A percentile compares a stretch with the other conserved stretches of the same genome.
phyloP scores from a whole-genome alignment of 2,329 filamentous ascomycete genomes.

The Zasmidium cellare region DNA sequence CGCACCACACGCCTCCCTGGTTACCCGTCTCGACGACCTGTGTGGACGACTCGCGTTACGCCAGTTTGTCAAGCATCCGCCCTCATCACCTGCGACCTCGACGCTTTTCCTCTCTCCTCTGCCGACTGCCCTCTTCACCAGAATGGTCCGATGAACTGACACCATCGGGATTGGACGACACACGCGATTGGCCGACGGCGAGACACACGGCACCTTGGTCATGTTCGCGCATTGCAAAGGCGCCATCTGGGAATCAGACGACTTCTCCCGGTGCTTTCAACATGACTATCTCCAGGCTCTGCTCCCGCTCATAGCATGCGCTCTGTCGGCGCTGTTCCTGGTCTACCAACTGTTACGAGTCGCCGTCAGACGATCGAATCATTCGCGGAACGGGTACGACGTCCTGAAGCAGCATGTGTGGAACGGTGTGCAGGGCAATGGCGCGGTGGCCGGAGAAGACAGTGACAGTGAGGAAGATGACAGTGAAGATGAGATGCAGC shows the following conservation, averaged over 20 bases:
- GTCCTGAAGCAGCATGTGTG: constrained; percentile 41
- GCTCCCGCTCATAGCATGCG: constrained; percentile 72
- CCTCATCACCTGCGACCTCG: neutral
- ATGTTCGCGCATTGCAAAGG: constrained; percentile 58
- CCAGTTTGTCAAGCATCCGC: neutral
- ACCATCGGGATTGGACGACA: neutral
- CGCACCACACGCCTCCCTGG: neutral
- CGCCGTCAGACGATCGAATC: constrained; percentile 21
- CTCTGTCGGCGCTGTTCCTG: constrained; percentile 69
- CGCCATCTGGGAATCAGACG: constrained; percentile 61
- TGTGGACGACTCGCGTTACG: no score
- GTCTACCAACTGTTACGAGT: constrained; percentile 56
- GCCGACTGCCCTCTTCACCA: neutral
- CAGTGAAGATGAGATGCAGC: constrained; percentile 57
- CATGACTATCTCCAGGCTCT: constrained; percentile 75
- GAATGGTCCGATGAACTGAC: no score
- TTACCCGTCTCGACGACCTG: no score
- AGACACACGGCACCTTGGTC: neutral
- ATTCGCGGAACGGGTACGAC: constrained; percentile 55
- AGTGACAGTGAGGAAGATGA: constrained; percentile 36
- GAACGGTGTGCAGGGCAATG: constrained; percentile 31
- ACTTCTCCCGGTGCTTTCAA: constrained; percentile 63
- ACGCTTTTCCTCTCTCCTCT: neutral
- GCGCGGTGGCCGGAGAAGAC: constrained; percentile 26
- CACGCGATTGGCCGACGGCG: constrained; percentile 3